Conservation (phyloP, 805 yeast genomes). For the Cyberlindnera saturnus region DNA sequence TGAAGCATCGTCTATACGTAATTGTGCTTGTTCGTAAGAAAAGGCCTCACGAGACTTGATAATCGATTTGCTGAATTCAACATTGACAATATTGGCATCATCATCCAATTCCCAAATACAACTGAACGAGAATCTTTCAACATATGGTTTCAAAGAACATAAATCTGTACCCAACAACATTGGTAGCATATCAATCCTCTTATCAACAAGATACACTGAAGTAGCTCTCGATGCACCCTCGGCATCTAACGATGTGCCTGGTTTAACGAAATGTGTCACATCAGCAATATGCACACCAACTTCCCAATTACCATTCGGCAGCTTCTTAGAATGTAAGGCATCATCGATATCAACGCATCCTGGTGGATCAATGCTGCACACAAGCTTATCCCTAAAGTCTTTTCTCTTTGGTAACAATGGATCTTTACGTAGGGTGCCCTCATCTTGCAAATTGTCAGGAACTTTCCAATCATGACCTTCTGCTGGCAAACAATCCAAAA, state of each 20-base stretch:
- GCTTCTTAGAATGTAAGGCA: conserved; percentile 80
- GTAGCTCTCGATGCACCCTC: conserved; percentile 98
- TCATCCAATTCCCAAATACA: conserved; percentile 93
- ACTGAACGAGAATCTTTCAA: conserved; percentile 92
- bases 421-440: conserved; percentile 46
- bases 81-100: conserved; percentile 76
- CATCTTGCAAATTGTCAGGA: conserved; percentile 54
- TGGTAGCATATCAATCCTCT: conserved; percentile 98
- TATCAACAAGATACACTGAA: conserved; percentile 93
- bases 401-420: conserved; percentile 51
- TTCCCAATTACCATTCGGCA: conserved; percentile 92
- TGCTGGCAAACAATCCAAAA: conserved; percentile 82
- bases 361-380: conserved; percentile 97
- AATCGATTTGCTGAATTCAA: conserved; percentile 77
- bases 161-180: conserved; percentile 90
- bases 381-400: conserved; percentile 82
- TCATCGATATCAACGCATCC: conserved; percentile 98
- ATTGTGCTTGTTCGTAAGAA: conserved; percentile 89
- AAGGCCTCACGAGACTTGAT: conserved; percentile 91
- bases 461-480: conserved; percentile 95
- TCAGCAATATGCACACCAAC: conserved; percentile 99
- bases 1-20: conserved; percentile 73
- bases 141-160: conserved; percentile 92
- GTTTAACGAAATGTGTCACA: conserved; percentile 93
- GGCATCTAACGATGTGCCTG: conserved; percentile 84